Conservation (phyloP, 1,284 basidiomycete genomes). For the Peniophora sp. region DNA sequence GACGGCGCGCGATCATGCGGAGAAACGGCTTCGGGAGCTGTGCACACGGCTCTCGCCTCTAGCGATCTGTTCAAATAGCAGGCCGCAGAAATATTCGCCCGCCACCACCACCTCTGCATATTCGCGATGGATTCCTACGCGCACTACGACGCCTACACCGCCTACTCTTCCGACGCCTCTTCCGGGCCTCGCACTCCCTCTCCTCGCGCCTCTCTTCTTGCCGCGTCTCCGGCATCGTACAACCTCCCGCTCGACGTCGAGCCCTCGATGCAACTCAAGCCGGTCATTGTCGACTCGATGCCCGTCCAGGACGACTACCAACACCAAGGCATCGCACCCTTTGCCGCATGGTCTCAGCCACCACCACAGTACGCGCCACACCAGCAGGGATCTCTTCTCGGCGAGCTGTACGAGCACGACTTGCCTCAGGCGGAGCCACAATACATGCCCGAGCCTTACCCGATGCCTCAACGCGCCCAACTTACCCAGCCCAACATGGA, state of each 20-base stretch:
- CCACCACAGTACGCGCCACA: conserved; percentile 21
- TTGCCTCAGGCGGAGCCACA: conserved; percentile 23
- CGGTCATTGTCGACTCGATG: conserved; percentile 39
- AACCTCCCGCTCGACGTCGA: conserved; percentile 32
- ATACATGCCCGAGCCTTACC: conserved; percentile 21
- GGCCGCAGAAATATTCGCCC: not conserved
- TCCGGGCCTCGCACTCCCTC: conserved; percentile 61
- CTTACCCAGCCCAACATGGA: conserved; percentile 32
- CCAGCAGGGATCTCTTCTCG: conserved; percentile 45
- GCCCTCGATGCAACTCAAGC: conserved; percentile 28
- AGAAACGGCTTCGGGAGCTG: too few relatives aligned
- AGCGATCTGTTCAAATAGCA: too few relatives aligned
- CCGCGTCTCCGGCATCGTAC: conserved; percentile 31
- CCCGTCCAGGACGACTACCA: conserved; percentile 17
- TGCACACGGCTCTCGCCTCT: too few relatives aligned
- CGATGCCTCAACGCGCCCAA: conserved; percentile 27
- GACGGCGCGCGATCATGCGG: too few relatives aligned
- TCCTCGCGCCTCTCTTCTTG: conserved; percentile 33
- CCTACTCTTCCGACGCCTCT: conserved; percentile 55
- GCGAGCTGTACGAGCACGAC: conserved; percentile 52
- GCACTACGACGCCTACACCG: conserved; percentile 52
- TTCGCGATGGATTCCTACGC: conserved; percentile 43
- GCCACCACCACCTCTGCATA: conserved; percentile 4
- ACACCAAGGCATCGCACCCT: conserved; percentile 28
- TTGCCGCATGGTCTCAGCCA: conserved; percentile 27